A percentile compares a stretch with the other conserved stretches of the same genome.
phyloP scores from a whole-genome alignment of 495 filamentous ascomycete genomes.

The Hypoxylon trugodes region DNA sequence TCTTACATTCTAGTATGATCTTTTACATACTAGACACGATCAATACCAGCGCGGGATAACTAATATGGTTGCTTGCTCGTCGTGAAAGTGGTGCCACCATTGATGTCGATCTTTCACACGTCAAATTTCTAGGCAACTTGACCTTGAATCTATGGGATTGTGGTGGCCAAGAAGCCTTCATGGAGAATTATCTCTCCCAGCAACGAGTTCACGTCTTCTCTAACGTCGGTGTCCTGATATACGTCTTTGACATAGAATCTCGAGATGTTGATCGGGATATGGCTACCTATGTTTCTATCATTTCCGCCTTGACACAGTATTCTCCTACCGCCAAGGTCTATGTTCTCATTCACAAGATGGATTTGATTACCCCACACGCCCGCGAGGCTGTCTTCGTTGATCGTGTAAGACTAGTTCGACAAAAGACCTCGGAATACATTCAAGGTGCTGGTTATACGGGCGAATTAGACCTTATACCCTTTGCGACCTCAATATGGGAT shows the following conservation, averaged over 20 bases:
- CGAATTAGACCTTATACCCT: conserved; percentile 70
- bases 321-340: conserved; percentile 86
- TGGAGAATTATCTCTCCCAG: conserved; percentile 94
- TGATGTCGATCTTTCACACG: conserved; percentile 96
- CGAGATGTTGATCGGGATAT: conserved; percentile 91
- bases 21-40: no score
- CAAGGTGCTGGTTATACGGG: conserved; percentile 46
- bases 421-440: conserved; percentile 75
- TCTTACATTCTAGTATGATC: background rate
- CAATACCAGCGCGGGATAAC: background rate
- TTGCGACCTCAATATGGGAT: conserved; percentile 97
- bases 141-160: conserved; percentile 99
- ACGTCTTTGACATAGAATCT: conserved; percentile 98
- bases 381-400: conserved; percentile 84
- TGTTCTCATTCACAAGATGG: conserved; percentile 97
- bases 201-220: conserved; percentile 96
- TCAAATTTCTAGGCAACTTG: conserved; percentile 97
- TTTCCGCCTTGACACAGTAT: conserved; percentile 84
- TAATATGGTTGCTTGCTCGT: conserved; percentile 1
- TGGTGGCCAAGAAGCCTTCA: conserved; percentile 97
- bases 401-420: conserved; percentile 73
- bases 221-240: conserved; percentile 96
- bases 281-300: conserved; percentile 85
- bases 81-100: conserved; percentile 82
- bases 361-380: conserved; percentile 84